phyloP scores from a whole-genome alignment of 1,284 basidiomycete species.

The Microbotryum lychnidis-dioicae region DNA sequence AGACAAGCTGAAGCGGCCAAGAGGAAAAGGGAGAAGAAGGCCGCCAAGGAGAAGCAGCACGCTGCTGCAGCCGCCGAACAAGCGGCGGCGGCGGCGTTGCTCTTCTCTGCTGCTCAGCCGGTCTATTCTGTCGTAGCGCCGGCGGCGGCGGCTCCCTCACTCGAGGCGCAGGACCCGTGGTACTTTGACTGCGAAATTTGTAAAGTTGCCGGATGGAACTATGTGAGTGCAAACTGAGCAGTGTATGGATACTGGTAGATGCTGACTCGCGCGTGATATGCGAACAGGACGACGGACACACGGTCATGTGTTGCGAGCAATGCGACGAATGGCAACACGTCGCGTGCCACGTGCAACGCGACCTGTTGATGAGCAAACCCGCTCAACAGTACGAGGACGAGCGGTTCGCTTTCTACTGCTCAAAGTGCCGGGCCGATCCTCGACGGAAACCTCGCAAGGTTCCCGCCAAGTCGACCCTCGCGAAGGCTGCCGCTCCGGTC shows the following conservation, averaged over 20 bases:
- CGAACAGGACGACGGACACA: constrained; percentile 59
- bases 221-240: constrained; percentile 45
- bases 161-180: constrained; percentile 55
- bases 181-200: constrained; percentile 77
- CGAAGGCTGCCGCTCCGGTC: no score
- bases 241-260: no score
- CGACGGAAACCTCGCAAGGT: background rate
- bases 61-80: background rate
- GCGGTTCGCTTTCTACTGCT: constrained; percentile 24
- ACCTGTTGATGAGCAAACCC: constrained; percentile 28
- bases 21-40: constrained; percentile 3
- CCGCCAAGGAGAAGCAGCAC: background rate
- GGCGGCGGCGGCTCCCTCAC: background rate
- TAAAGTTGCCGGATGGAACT: constrained; percentile 56
- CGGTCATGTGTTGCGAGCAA: constrained; percentile 66
- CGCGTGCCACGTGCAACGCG: constrained; percentile 38
- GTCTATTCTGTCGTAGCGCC: background rate
- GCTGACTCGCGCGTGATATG: background rate
- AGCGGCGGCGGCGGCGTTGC: constrained; percentile 29
- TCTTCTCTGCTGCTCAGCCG: background rate
- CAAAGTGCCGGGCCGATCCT: constrained; percentile 10
- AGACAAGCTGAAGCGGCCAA: constrained; percentile 9
- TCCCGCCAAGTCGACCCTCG: no score
- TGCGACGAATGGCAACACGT: constrained; percentile 60
- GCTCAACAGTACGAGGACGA: constrained; percentile 28